Conservation (phyloP, 1,284 basidiomycete species). For the Singerocomus rubriflavus region DNA sequence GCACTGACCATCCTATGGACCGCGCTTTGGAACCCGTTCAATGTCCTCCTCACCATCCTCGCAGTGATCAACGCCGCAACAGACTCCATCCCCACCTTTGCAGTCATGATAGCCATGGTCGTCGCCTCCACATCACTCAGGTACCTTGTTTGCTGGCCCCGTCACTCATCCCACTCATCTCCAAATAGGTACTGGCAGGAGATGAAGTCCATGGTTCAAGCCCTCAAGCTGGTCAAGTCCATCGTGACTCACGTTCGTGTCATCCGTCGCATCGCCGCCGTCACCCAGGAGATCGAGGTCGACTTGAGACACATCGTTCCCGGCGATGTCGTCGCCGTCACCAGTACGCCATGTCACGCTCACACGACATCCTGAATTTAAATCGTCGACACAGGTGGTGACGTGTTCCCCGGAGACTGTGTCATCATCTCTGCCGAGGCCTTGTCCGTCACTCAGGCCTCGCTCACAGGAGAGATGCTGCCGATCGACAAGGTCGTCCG, state of each 20-base stretch:
- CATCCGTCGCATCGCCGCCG: constrained; percentile 19
- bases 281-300: constrained; percentile 27
- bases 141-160: constrained; percentile 8
- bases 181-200: constrained; percentile 31
- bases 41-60: constrained; percentile 30
- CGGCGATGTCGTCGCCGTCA: constrained; percentile 27
- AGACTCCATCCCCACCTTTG: constrained; percentile 30
- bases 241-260: constrained; percentile 34
- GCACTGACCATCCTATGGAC: constrained; percentile 27
- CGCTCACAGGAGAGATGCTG: constrained; percentile 32
- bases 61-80: constrained; percentile 31
- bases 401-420: constrained; percentile 34
- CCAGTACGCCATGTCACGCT: constrained; percentile 21
- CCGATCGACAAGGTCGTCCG: constrained; percentile 27
- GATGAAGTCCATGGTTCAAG: constrained; percentile 32
- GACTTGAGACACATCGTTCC: constrained; percentile 30
- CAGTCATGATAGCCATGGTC: constrained; percentile 33
- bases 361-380: background rate
- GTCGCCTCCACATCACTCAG: constrained; percentile 31
- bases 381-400: constrained; percentile 20
- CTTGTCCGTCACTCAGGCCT: constrained; percentile 28
- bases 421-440: constrained; percentile 32
- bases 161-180: no score
- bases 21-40: constrained; percentile 33
- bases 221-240: constrained; percentile 32